Base-by-base conservation (phyloP, 164 flowering plant species). In the Vitis amurensis region DNA sequence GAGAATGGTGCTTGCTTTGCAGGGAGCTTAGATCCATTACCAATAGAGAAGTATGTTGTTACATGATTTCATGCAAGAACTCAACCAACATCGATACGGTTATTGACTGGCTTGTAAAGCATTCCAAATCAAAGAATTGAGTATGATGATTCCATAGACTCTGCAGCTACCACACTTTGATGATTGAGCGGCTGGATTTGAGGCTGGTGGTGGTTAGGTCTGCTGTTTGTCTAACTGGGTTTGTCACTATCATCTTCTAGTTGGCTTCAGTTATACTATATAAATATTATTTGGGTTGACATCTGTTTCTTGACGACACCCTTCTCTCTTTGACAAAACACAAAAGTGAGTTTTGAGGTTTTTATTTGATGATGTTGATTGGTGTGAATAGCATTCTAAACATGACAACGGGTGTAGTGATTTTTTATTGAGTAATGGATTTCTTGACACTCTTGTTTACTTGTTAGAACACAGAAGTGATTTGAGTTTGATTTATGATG, bases 31-130 rank as follows among this genome's bases (percentile, higher is more conserved):
- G 77, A 61, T 77, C 79, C 7, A 77, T 84, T 11, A 74, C 79
- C 1, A 81, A 79, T 30, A 82, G 87, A 63, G 89, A 86, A 80
- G 89, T 85, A 14, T 81, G 85, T 56, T 85, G 89, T 77, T 83
- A 72, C 71, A 83, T 85, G 89, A 82, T 85, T 59, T 85, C 89
- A 10, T 85, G 89, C 85, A 85, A 80, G 77, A 85, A 82, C 77
- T 85, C 85, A 1, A 80, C 87, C 78, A 83, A 85, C 84, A 85
- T 85, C 9, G 87, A 81, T 65, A 73, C 81, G 1, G 84, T 86
- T 60, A 77, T 86, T 11, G 87, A 86, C 68, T 86, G 89, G 89
- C 82, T 85, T 47, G 79, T 84, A 51, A 86, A 84, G 83, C 87
- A 84, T 79, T 86, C 89, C 3, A 86, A 86, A 71, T 75, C 89